Evolutionary conservation across 2,329 filamentous ascomycete species (phyloP).

Genomic region (Colletotrichum sp.): DNA sequence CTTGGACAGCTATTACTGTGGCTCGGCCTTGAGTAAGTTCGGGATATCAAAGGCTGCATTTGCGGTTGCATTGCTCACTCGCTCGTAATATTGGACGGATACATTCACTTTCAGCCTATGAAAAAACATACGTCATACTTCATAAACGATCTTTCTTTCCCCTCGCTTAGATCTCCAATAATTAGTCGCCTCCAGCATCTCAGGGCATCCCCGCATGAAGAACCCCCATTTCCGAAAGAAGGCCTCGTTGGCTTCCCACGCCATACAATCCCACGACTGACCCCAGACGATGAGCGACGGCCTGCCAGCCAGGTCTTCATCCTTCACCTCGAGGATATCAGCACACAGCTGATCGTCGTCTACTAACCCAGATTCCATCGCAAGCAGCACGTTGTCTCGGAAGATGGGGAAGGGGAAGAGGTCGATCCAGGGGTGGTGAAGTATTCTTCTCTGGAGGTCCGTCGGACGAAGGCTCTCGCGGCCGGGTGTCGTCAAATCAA

Average conservation of each 20-base stretch:
- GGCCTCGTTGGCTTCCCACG: constrained; percentile 50
- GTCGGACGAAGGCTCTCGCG: neutral
- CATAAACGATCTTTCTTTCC: neutral
- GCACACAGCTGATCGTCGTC: neutral
- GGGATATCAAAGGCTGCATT: neutral
- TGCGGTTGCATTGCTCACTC: fast-evolving
- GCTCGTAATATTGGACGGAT: too few relatives aligned
- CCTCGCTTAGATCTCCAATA: neutral
- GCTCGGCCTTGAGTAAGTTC: neutral
- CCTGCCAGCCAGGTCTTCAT: neutral
- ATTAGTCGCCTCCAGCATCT: constrained; percentile 41
- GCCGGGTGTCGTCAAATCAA: neutral
- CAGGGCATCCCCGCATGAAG: constrained; percentile 38
- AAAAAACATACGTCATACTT: neutral
- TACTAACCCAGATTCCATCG: neutral
- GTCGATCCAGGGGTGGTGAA: neutral
- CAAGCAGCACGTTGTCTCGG: neutral
- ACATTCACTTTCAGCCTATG: neutral
- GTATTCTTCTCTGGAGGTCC: neutral
- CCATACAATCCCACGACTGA: constrained; percentile 35
- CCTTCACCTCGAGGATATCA: neutral
- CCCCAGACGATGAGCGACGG: neutral
- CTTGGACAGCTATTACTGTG: neutral
- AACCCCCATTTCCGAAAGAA: constrained; percentile 52
- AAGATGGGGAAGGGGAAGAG: neutral